A percentile compares a stretch with the other conserved stretches of the same genome.
phyloP scores from a whole-genome alignment of 2,329 filamentous ascomycete species.

The Albophoma yamanashiensis region DNA sequence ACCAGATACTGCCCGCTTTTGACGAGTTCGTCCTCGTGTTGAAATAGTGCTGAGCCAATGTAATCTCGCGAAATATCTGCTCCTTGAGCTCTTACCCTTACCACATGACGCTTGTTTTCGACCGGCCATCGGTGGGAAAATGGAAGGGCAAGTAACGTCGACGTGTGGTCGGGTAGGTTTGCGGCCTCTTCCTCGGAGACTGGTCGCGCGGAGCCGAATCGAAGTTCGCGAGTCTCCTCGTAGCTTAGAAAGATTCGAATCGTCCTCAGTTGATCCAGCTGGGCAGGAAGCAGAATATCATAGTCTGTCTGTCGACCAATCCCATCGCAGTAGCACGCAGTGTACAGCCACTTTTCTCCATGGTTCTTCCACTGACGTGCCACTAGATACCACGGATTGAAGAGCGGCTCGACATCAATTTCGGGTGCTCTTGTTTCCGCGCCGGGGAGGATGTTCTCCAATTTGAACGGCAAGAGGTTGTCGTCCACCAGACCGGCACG shows the following conservation, averaged over 20 bases:
- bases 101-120: constrained; percentile 26
- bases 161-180: constrained; percentile 29
- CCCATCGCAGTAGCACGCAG: constrained; percentile 23
- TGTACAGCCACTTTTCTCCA: constrained; percentile 12
- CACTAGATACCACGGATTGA: constrained; percentile 36
- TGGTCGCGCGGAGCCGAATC: constrained; percentile 7
- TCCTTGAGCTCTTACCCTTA: constrained; percentile 26
- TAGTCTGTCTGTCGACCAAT: constrained; percentile 20
- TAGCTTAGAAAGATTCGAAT: constrained; percentile 31
- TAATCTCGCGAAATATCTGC: constrained; percentile 15
- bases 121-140: constrained; percentile 35
- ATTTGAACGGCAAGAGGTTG: constrained; percentile 57
- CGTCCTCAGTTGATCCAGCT: constrained; percentile 23
- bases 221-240: constrained; percentile 21
- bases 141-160: constrained; percentile 32
- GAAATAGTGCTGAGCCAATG: constrained; percentile 19
- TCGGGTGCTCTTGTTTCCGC: constrained; percentile 25
- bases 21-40: constrained; percentile 10
- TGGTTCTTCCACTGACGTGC: constrained; percentile 28
- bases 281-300: constrained; percentile 30
- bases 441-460: constrained; percentile 26
- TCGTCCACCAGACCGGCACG: constrained; percentile 64
- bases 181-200: constrained; percentile 10
- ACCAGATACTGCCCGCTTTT: constrained; percentile 22
- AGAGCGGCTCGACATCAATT: constrained; percentile 22